Evolutionary conservation across 208 protist species (phyloP).

Genomic region (Trichomonas vaginalis): DNA sequence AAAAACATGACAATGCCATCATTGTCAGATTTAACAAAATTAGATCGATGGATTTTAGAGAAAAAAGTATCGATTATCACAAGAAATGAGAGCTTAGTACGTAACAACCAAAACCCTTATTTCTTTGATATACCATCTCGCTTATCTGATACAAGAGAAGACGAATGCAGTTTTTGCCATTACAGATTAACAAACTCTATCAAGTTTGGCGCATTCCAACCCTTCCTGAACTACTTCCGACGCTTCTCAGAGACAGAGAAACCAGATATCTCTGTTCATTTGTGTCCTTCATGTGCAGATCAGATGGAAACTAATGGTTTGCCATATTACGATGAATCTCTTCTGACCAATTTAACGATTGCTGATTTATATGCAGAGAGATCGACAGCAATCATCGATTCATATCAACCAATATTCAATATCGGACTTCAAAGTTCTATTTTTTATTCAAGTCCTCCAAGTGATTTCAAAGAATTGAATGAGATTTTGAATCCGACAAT

Average conservation of each 20-base stretch:
- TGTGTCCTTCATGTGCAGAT: background rate
- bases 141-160: background rate
- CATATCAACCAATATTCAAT: background rate
- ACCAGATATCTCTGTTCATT: background rate
- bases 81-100: background rate
- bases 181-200: background rate
- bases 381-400: background rate
- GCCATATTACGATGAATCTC: background rate
- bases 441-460: background rate
- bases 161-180: background rate
- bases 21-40: background rate
- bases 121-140: background rate
- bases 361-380: background rate
- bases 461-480: background rate
- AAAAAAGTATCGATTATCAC: too few species aligned
- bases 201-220: background rate
- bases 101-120: background rate
- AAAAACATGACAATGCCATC: background rate
- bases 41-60: background rate
- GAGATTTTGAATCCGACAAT: background rate
- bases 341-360: background rate
- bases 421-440: background rate
- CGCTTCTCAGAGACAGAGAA: background rate
- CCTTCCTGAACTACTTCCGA: background rate
- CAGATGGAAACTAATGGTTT: background rate